A percentile compares a stretch with the other conserved stretches of the same genome.
phyloP scores from a whole-genome alignment of 2,329 filamentous ascomycete genomes.

The Colletotrichum sojae region DNA sequence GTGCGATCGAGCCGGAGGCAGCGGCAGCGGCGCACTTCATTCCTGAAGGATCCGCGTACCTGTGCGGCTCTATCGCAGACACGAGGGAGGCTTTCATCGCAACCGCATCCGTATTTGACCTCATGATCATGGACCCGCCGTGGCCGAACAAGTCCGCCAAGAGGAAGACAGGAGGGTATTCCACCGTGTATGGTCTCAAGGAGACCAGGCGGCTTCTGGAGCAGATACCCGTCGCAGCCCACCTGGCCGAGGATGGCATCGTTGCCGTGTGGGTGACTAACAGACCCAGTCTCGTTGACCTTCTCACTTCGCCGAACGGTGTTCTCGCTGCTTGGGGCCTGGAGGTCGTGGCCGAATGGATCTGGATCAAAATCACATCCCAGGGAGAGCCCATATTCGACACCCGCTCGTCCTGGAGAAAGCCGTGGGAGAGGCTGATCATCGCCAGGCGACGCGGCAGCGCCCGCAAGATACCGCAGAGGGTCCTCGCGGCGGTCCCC shows the following conservation, averaged over 20 bases:
- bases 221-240: slow-evolving; percentile 68
- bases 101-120: slow-evolving; percentile 69
- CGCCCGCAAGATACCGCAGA: slow-evolving; percentile 53
- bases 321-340: slow-evolving; percentile 79
- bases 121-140: slow-evolving; percentile 82
- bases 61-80: slow-evolving; percentile 64
- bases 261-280: slow-evolving; percentile 87
- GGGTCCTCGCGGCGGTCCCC: slow-evolving; percentile 78
- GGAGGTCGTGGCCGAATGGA: slow-evolving; percentile 78
- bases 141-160: slow-evolving; percentile 85
- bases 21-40: slow-evolving; percentile 47
- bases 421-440: slow-evolving; percentile 82
- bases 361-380: slow-evolving; percentile 82
- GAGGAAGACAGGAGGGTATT: slow-evolving; percentile 67
- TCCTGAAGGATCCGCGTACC: slow-evolving; percentile 59
- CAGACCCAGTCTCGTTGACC: slow-evolving; percentile 69
- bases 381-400: slow-evolving; percentile 75
- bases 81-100: slow-evolving; percentile 57
- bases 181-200: slow-evolving; percentile 59
- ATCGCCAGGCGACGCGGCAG: slow-evolving; percentile 65
- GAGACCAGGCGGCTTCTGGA: slow-evolving; percentile 66
- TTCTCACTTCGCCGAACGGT: slow-evolving; percentile 67
- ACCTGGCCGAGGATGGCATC: slow-evolving; percentile 68
- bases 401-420: slow-evolving; percentile 75
- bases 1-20: not conserved